A percentile compares a stretch with the other conserved stretches of the same genome.
phyloP scores from a whole-genome alignment of 805 yeast species.

The Groenewaldozyma salmanticensis region DNA sequence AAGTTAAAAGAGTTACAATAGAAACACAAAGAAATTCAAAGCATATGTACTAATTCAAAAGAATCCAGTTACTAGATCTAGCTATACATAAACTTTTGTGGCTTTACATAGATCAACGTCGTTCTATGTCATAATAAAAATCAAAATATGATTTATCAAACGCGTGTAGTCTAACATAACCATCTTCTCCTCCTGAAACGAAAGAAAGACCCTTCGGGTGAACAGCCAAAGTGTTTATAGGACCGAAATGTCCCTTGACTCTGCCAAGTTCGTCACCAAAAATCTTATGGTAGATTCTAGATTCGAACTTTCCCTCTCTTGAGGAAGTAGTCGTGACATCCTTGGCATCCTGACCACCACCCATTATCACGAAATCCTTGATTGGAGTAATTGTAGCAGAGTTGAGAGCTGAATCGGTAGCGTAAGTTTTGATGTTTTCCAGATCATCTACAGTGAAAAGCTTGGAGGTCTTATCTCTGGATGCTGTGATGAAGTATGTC shows the following conservation, averaged over 20 bases:
- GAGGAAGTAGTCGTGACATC: conserved; percentile 96
- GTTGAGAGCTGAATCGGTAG: conserved; percentile 89
- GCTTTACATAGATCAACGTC: conserved; percentile 7
- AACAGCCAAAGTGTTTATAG: conserved; percentile 84
- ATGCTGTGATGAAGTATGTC: conserved; percentile 84
- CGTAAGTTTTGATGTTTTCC: conserved; percentile 59
- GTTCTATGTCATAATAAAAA: conserved; percentile 81
- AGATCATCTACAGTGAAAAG: conserved; percentile 71
- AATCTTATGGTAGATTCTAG: conserved; percentile 89
- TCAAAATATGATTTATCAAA: conserved; percentile 91
- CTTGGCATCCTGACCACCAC: conserved; percentile 99
- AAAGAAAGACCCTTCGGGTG: conserved; percentile 91
- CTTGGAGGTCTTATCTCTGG: conserved; percentile 81
- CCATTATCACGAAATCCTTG: conserved; percentile 84
- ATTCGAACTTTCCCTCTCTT: conserved; percentile 92
- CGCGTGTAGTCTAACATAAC: conserved; percentile 86
- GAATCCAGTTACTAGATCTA: too few species aligned
- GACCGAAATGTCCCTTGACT: conserved; percentile 98
- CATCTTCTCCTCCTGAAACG: conserved; percentile 99
- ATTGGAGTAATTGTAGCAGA: conserved; percentile 90
- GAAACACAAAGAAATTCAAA: too few species aligned
- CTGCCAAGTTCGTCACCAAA: conserved; percentile 95
- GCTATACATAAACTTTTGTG: too few species aligned
- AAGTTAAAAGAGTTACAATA: too few species aligned
- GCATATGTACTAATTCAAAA: too few species aligned